Conservation (phyloP, 139 green algal species). For the Haematococcus lacustris region DNA sequence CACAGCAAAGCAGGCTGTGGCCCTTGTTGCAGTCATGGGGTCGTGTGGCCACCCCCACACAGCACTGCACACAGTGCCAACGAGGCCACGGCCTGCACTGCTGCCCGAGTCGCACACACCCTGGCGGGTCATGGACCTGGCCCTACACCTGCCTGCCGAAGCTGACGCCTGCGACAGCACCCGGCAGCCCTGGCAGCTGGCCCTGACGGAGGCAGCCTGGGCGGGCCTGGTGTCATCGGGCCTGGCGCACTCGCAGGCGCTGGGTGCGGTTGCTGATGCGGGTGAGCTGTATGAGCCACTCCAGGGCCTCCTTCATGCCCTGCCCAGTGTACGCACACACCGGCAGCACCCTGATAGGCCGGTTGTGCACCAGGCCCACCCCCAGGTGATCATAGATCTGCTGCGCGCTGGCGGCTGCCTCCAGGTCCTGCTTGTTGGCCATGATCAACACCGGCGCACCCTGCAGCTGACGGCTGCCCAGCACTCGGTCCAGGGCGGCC, state of each 20-base stretch:
- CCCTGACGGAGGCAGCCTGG: no score
- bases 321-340: slow-evolving; percentile 65
- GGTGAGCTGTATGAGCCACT: slow-evolving; percentile 80
- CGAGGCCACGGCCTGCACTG: no score
- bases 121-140: no score
- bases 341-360: slow-evolving; percentile 50
- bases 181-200: no score
- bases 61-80: no score
- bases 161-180: no score
- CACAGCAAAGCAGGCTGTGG: no score
- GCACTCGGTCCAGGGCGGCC: slow-evolving; percentile 49
- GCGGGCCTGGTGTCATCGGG: no score
- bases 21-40: no score
- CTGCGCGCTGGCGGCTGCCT: slow-evolving; percentile 18
- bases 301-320: slow-evolving; percentile 64
- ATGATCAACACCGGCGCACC: slow-evolving; percentile 84
- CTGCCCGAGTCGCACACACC: no score
- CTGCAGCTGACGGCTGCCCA: slow-evolving; percentile 63
- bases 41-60: no score
- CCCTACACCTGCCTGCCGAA: no score
- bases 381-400: not conserved
- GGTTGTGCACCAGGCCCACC: not conserved
- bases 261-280: slow-evolving; percentile 40
- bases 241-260: slow-evolving; percentile 11
- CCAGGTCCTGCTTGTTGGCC: slow-evolving; percentile 87